Percentiles rank a stretch among this genome's conserved stretches.
Evolutionary conservation across 1,284 basidiomycete genomes (phyloP).

Genomic region (Sporisorium exsertum): DNA sequence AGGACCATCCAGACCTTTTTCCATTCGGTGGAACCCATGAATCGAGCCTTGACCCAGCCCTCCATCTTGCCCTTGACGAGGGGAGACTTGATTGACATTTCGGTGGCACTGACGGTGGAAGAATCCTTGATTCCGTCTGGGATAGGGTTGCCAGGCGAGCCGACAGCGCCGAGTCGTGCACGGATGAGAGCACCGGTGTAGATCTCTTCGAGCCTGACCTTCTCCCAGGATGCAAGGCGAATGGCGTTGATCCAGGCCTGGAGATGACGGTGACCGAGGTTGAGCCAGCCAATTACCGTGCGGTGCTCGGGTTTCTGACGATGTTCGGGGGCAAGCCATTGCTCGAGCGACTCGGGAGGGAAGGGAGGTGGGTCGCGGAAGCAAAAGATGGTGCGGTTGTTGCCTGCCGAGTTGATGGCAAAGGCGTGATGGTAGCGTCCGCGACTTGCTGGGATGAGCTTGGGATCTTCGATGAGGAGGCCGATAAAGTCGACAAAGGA

Average conservation of each 20-base stretch:
- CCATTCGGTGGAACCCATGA: constrained; percentile 96
- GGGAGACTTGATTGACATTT: constrained; percentile 59
- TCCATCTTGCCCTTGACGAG: constrained; percentile 79
- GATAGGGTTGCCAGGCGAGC: constrained; percentile 22
- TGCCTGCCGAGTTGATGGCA: constrained; percentile 92
- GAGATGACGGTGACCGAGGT: constrained; percentile 61
- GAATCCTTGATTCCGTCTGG: constrained; percentile 34
- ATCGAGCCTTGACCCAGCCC: constrained; percentile 89
- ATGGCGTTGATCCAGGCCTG: constrained; percentile 85
- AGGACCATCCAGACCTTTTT: constrained; percentile 90
- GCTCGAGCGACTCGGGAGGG: constrained; percentile 55
- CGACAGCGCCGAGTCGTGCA: constrained; percentile 72
- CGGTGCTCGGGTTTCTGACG: constrained; percentile 58
- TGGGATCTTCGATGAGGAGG: constrained; percentile 72
- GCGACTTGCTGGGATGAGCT: constrained; percentile 71
- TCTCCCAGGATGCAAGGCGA: constrained; percentile 92
- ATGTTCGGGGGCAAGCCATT: constrained; percentile 54
- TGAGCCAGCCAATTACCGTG: constrained; percentile 64
- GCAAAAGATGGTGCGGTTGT: constrained; percentile 87
- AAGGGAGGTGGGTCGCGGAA: constrained; percentile 59
- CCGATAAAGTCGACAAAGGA: constrained; percentile 75
- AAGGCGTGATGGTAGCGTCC: constrained; percentile 78
- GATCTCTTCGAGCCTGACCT: constrained; percentile 93
- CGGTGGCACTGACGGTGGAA: constrained; percentile 16
- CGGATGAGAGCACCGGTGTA: constrained; percentile 89